Base-by-base conservation (phyloP, 2,329 filamentous ascomycete genomes). In the Fusarium mundagurra region DNA sequence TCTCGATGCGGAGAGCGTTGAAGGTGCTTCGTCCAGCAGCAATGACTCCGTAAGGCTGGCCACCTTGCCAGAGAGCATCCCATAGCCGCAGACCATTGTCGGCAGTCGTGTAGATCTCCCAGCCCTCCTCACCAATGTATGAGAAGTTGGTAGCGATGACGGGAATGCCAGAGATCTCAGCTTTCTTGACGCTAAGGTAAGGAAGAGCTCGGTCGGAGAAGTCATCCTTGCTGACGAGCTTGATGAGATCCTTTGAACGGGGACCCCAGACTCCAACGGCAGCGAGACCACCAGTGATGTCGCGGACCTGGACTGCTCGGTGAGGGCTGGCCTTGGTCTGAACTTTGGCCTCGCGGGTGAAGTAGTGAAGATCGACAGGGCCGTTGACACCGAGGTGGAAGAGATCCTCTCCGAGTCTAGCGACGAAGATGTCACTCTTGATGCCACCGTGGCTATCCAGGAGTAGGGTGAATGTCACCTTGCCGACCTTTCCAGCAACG, bases 211-310 rank as follows among this genome's bases (percentile, higher is more conserved):
- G 81, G 64, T 85, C 82, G 11, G 81, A 81, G 62, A 88, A 85
- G 75, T 88, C 85, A 38, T 87, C 86, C 0, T 79, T 72, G 72
- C 82, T 86, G 65, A 88, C 79, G 1, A 77, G 75, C 9, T 79
- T 74, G 43, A 92, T 84, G 0, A 92, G 86, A 5, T 89, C 85
- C 8, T 84, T 82, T 0, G 89, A 83, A 17, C 82, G 84, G 50
- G 90, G 90, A 1, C 90, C 90, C 89, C 90, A 92, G 22, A 92
- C 86, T 1, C 90, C 90, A 27, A 92, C 84, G 67, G 87, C 88
- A 76, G 89, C 91, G 1, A 89, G 91, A 8, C 84, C 86, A 3
- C 88, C 87, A 0, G 90, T 92, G 50, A 91, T 84, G 47, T 92
- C 90, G 38, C 86, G 86, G 1, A 92, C 87, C 22, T 88, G 84